Percentiles rank a stretch among this genome's conserved stretches.
These are phyloP conservation scores for Rachicladosporium sp. DNA, from an alignment of 2,329 filamentous ascomycete species.

Conservation along the genomic window DNA sequence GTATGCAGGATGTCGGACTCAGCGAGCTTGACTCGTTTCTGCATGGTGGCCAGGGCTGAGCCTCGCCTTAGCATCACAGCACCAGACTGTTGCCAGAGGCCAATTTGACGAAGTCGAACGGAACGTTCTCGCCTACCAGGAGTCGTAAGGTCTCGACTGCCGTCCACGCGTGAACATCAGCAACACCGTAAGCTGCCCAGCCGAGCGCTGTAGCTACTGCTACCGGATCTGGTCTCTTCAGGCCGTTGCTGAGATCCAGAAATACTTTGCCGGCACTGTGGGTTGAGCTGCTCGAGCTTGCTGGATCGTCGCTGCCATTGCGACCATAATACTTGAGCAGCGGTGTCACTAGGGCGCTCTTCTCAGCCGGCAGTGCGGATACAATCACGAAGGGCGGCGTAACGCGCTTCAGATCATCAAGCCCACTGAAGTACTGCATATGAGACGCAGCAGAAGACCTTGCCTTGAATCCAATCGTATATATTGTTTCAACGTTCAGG, in stretches of 20 bases:
- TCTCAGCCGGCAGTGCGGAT: slow-evolving; percentile 65
- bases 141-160: slow-evolving; percentile 69
- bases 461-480: slow-evolving; percentile 66
- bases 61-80: slow-evolving; percentile 12
- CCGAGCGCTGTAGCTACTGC: slow-evolving; percentile 60
- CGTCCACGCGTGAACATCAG: slow-evolving; percentile 71
- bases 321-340: slow-evolving; percentile 55
- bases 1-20: slow-evolving; percentile 49
- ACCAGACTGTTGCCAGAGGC: slow-evolving; percentile 46
- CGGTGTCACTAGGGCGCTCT: slow-evolving; percentile 66
- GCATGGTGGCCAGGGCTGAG: slow-evolving; percentile 2
- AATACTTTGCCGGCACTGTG: slow-evolving; percentile 51
- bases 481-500: slow-evolving; percentile 64
- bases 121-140: slow-evolving; percentile 75
- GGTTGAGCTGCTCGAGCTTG: neutral
- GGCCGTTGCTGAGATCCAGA: slow-evolving; percentile 59
- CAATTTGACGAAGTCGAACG: slow-evolving; percentile 73
- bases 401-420: slow-evolving; percentile 70
- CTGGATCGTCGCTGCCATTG: slow-evolving; percentile 17
- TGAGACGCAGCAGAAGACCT: slow-evolving; percentile 49
- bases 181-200: slow-evolving; percentile 67
- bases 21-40: slow-evolving; percentile 72
- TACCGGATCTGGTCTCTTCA: slow-evolving; percentile 54
- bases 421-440: slow-evolving; percentile 51
- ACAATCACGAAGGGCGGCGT: slow-evolving; percentile 73